Conservation (phyloP, 1,284 basidiomycete species). For the Trichosporon sp. region DNA sequence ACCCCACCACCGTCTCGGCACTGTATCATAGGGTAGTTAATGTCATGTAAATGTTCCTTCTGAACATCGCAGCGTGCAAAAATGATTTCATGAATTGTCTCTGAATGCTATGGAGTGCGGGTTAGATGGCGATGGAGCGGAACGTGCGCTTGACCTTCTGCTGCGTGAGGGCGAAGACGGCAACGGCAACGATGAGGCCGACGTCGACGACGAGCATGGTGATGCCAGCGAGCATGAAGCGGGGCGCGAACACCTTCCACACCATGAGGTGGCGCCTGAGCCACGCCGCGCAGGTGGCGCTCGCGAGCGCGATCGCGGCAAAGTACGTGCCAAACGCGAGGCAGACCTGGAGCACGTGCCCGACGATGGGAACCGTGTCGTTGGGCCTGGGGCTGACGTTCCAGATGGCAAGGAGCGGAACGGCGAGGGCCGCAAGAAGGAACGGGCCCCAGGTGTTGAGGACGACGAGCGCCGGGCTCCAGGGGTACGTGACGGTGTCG, state of each 20-base stretch:
- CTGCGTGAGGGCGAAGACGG: conserved; percentile 35
- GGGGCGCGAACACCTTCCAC: conserved; percentile 96
- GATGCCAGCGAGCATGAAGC: conserved; percentile 74
- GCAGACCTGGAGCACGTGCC: conserved; percentile 53
- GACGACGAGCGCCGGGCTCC: conserved; percentile 70
- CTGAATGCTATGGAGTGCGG: neutral
- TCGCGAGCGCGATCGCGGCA: conserved; percentile 62
- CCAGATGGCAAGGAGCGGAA: conserved; percentile 78
- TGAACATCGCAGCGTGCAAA: neutral
- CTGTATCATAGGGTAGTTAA: conserved; percentile 3
- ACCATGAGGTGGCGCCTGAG: conserved; percentile 92
- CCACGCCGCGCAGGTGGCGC: conserved; percentile 68
- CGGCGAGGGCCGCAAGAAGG: conserved; percentile 61
- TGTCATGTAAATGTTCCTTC: neutral
- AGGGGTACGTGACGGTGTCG: conserved; percentile 65
- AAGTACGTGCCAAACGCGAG: conserved; percentile 70
- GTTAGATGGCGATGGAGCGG: conserved; percentile 27
- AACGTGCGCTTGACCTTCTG: conserved; percentile 49
- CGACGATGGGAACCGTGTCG: conserved; percentile 40
- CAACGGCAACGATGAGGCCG: conserved; percentile 48
- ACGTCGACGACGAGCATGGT: conserved; percentile 52
- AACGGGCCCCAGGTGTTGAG: conserved; percentile 76
- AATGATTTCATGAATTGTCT: neutral
- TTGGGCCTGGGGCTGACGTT: conserved; percentile 66
- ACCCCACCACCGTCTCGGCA: neutral